Base-by-base conservation (phyloP, 495 filamentous ascomycete species). In the Talaromyces ruber region DNA sequence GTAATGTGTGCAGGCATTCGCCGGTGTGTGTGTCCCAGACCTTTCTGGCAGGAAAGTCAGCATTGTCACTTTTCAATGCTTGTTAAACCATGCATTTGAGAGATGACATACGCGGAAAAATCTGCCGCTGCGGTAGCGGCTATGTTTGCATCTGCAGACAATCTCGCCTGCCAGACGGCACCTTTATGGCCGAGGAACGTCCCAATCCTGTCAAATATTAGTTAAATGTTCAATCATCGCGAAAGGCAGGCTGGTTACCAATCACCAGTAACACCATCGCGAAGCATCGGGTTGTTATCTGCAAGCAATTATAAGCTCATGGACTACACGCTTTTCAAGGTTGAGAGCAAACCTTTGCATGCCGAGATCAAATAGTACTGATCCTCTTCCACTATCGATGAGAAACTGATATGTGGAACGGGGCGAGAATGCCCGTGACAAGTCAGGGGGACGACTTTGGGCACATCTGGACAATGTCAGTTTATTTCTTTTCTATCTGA, bases 121-220 rank as follows among this genome's bases (percentile, higher is more conserved):
- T 98, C 94, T 47, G 94, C 94, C 22, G 92, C 93, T 28, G 88
- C 94, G 26, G 94, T 98, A 11, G 91, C 93, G 63, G 95, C 92
- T 34, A 92, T 86, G 32, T 84, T 84, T 6, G 92, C 91, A 74
- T 98, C 94, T 25, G 89, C 84, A 45, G 92, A 96, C 11, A 98
- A 82, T 59, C 93, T 84, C 26, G 92, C 89, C 79, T 96, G 92
- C 90, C 93, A 98, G 57, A 97, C 92, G 18, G 94, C 94, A 63
- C 94, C 94, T 78, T 98, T 98, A 77, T 98, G 94, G 51, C 94
- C 93, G 59, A 98, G 85, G 68, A 98, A 98, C 39, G 95, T 98
- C 37, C 94, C 94, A 64, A 98, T 98, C 94, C 89, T 90, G 63
- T 6, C 3, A 4, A 24, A 6, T 43, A 5, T 50, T 61, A 54